Conservation (phyloP, 2,329 filamentous ascomycete genomes). For the Didymosphaeria variabile region DNA sequence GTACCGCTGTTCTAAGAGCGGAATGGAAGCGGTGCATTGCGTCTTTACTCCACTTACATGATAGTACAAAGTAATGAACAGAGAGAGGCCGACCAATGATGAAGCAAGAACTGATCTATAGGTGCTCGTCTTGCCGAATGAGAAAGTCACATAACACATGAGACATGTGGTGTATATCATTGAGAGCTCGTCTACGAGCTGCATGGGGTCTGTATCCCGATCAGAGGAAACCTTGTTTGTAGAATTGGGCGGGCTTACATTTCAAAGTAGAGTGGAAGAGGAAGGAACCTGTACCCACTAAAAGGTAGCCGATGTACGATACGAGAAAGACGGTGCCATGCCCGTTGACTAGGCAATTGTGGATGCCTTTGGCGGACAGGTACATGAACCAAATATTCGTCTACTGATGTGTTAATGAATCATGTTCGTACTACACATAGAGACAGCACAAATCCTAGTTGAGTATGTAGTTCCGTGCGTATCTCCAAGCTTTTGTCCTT, state of each 20-base stretch:
- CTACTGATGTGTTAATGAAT: not conserved
- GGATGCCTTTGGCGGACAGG: slow-evolving; percentile 78
- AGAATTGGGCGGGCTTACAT: not conserved
- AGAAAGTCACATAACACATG: slow-evolving; percentile 77
- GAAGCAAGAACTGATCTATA: slow-evolving; percentile 66
- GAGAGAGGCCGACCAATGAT: slow-evolving; percentile 60
- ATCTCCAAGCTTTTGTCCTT: not conserved
- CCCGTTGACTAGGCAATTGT: slow-evolving; percentile 73
- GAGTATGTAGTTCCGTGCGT: not conserved
- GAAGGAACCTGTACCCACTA: slow-evolving; percentile 70
- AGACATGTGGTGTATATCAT: slow-evolving; percentile 78
- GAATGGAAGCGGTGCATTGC: not conserved
- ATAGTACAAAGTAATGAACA: slow-evolving; percentile 81
- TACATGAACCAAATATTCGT: slow-evolving; percentile 86
- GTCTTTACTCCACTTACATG: slow-evolving; percentile 52
- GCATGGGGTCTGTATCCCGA: slow-evolving; percentile 67
- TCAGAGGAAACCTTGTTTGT: too few species aligned
- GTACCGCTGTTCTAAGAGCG: not conserved
- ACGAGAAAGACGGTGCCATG: slow-evolving; percentile 81
- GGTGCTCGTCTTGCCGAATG: slow-evolving; percentile 66
- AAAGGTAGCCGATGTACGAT: slow-evolving; percentile 67
- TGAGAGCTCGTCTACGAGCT: slow-evolving; percentile 73
- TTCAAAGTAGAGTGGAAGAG: slow-evolving; percentile 66
- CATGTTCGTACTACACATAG: not conserved
- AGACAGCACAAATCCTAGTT: not conserved